Base-by-base conservation (phyloP, 257 asterid species). In the Capsicum rhomboideum region DNA sequence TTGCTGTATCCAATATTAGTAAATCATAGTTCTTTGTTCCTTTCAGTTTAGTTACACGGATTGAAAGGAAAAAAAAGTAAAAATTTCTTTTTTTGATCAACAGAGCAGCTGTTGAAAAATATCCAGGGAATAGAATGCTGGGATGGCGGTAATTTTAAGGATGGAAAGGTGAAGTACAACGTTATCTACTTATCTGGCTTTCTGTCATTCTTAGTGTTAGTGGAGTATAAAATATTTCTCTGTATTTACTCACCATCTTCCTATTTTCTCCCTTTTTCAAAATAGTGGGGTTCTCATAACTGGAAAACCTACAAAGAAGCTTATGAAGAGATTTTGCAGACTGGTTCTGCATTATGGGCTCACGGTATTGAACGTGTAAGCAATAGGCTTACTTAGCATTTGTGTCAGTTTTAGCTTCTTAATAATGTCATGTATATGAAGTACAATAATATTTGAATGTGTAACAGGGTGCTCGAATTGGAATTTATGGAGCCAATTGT, bases 291-390 rank as follows among this genome's bases (percentile, higher is more conserved):
- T 4, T 93, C 98, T 67, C 93, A 96, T 58, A 59, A 63, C 20
- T 96, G 99, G 98, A 94, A 96, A 86, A 93, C 94, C 26, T 96
- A 96, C 90, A 85, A 87, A 86, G 89, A 94, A 87, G 99, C 89
- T 68, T 92, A 91, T 53, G 90, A 88, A 40, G 98, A 94, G 87
- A 86, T 91, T 85, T 84, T 96, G 78, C 82, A 67, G 31, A 90
- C 86, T 83, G 98, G 93, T 85, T 94, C 98, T 37, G 99, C 98
- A 28, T 87, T 96, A 83, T 79, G 96, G 40, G 90, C 92, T 10
- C 94, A 87, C 74, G 94, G 94, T 58, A 78, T 88, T 79, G 87
- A 85, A 86, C 96, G 94, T 44, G 98, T 94, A 92, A 90, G 98
- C 26, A 72, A 50, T 54, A 18, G n/a, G 49, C 83, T 42, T 16